These are phyloP conservation scores for Coprinopsis sp. DNA, from an alignment of 768 basidiomycete genomes.

Conservation along the genomic window DNA sequence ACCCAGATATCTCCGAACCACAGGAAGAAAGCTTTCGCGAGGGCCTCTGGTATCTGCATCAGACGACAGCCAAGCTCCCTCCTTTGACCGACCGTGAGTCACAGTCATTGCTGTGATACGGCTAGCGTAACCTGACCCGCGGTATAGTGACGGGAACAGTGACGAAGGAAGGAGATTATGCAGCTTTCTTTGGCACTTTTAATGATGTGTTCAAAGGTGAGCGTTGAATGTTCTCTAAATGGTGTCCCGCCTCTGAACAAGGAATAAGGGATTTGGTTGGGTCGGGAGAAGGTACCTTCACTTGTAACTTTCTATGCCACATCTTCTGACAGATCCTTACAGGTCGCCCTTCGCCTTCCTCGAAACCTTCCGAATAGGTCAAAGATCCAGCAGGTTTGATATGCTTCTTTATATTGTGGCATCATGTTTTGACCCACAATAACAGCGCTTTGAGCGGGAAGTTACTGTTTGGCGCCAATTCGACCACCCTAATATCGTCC, in stretches of 20 bases:
- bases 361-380: slow-evolving; percentile 29
- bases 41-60: slow-evolving; percentile 35
- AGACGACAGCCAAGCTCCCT: slow-evolving; percentile 35
- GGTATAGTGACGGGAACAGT: slow-evolving; percentile 39
- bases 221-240: not conserved
- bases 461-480: slow-evolving; percentile 39
- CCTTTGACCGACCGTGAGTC: slow-evolving; percentile 38
- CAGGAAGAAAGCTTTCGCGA: slow-evolving; percentile 30
- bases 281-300: slow-evolving; percentile 27
- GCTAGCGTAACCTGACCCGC: not conserved
- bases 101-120: not conserved
- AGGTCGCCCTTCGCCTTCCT: slow-evolving; percentile 39
- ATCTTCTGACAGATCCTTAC: not conserved
- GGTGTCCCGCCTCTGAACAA: not conserved
- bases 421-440: not conserved
- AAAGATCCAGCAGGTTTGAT: slow-evolving; percentile 32
- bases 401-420: not conserved
- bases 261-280: slow-evolving; percentile 38
- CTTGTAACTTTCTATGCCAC: not conserved
- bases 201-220: slow-evolving; percentile 38
- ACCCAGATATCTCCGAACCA: slow-evolving; percentile 25
- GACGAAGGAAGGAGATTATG: slow-evolving; percentile 21
- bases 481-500: slow-evolving; percentile 35
- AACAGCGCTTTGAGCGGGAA: slow-evolving; percentile 39
- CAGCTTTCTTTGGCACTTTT: slow-evolving; percentile 30